Evolutionary conservation across 2,329 filamentous ascomycete species (phyloP).

Genomic region (Fusarium sp.): DNA sequence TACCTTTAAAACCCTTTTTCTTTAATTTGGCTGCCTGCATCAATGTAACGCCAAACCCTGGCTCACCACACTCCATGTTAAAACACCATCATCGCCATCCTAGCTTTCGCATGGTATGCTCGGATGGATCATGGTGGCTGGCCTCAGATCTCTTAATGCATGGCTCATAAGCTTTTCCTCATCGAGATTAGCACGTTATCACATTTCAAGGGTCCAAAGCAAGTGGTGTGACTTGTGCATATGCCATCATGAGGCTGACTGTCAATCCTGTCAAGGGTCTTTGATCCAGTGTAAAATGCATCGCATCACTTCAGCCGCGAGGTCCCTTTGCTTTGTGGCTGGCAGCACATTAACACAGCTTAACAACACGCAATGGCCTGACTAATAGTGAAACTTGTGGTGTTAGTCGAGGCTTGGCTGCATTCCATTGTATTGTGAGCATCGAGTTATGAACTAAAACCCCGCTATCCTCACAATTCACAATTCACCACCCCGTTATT

Average conservation of each 20-base stretch:
- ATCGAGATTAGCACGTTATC: constrained; percentile 35
- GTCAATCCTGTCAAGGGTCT: constrained; percentile 23
- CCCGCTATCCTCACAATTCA: neutral
- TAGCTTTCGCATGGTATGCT: constrained; percentile 14
- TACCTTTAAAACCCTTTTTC: neutral
- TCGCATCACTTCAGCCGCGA: neutral
- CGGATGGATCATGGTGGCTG: constrained; percentile 30
- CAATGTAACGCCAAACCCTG: constrained; percentile 27
- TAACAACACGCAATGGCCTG: neutral
- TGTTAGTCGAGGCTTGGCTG: neutral
- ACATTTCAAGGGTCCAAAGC: constrained; percentile 25
- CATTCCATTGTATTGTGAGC: neutral
- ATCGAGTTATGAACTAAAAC: neutral
- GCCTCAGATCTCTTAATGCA: constrained; percentile 39
- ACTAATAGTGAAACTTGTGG: neutral
- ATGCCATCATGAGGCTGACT: constrained; percentile 39
- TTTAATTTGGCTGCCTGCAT: constrained; percentile 7
- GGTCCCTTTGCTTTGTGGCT: neutral
- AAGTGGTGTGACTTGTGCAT: constrained; percentile 42
- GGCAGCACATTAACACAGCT: neutral
- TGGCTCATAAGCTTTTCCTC: constrained; percentile 37
- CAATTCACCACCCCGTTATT: neutral
- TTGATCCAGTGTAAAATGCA: constrained; percentile 8
- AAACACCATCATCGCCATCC: constrained; percentile 12
- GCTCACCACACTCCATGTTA: constrained; percentile 9